Evolutionary conservation across 495 filamentous ascomycete genomes (phyloP).

Genomic region (Aspergillus heteromorphus): DNA sequence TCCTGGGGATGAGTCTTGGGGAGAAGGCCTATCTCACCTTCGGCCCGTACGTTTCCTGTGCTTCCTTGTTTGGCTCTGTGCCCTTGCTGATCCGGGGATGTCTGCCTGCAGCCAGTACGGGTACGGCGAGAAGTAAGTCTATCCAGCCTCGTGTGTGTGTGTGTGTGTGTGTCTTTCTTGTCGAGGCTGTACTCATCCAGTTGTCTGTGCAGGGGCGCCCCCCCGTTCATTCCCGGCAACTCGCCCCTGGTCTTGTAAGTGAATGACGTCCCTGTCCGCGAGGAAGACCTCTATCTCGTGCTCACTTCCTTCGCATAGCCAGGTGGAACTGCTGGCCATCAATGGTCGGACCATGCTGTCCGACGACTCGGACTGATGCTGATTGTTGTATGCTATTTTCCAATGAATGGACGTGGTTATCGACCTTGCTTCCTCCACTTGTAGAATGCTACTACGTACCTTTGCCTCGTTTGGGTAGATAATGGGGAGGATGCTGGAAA

Average conservation of each 20-base stretch:
- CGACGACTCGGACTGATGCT: constrained; percentile 3
- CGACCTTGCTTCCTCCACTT: no score
- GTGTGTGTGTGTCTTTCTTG: not conserved
- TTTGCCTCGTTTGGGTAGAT: no score
- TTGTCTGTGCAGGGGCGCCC: constrained; percentile 10
- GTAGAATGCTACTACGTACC: no score
- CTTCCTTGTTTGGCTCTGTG: not conserved
- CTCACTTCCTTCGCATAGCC: constrained; percentile 5
- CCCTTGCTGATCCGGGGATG: not conserved
- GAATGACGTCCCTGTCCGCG: not conserved
- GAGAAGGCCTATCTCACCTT: constrained; percentile 22
- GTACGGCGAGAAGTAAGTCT: constrained; percentile 20
- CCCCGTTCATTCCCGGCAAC: constrained; percentile 19
- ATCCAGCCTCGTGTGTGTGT: no score
- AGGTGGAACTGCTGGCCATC: constrained; percentile 16
- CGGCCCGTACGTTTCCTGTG: constrained; percentile 14
- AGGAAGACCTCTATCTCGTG: not conserved
- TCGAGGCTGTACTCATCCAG: not conserved
- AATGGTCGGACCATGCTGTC: constrained; percentile 12
- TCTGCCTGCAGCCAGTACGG: constrained; percentile 18
- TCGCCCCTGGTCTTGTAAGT: constrained; percentile 20
- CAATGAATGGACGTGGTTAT: no score
- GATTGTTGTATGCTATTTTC: not conserved
- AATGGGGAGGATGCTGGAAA: no score
- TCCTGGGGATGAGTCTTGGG: constrained; percentile 19